phyloP scores from a whole-genome alignment of 495 filamentous ascomycete species.

The Annulohypoxylon stygium region DNA sequence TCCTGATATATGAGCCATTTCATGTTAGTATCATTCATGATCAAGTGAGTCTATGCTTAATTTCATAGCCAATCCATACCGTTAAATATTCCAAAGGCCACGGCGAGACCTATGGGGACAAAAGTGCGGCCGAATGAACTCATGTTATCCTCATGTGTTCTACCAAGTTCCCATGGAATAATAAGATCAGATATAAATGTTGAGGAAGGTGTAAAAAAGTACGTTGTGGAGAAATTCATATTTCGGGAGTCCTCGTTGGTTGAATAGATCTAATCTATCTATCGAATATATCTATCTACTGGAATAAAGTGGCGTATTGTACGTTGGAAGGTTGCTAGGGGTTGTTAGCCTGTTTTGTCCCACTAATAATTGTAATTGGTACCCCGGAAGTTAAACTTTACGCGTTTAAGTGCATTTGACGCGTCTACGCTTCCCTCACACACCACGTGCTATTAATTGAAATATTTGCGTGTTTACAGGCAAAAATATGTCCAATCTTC shows the following conservation, averaged over 20 bases:
- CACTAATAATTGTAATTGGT: conserved; percentile 13
- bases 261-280: not conserved
- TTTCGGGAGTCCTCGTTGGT: not conserved
- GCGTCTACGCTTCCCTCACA: conserved; percentile 25
- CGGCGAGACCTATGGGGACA: conserved; percentile 45
- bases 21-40: conserved; percentile 7
- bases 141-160: conserved; percentile 27
- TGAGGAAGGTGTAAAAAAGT: not conserved
- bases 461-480: conserved; percentile 23
- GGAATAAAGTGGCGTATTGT: conserved; percentile 14
- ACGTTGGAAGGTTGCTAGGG: not conserved
- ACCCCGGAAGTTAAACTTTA: conserved; percentile 20
- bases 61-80: conserved; percentile 46
- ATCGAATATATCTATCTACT: not conserved
- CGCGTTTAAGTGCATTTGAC: conserved; percentile 45
- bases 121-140: conserved; percentile 45
- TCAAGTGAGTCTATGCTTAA: conserved; percentile 15
- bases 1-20: conserved; percentile 49
- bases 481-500: conserved; percentile 42
- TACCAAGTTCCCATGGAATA: not conserved
- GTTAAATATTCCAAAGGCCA: conserved; percentile 50
- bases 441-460: too few relatives aligned
- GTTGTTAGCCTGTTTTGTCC: conserved; percentile 6
- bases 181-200: not conserved
- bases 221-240: conserved; percentile 8